These are phyloP conservation scores for Luffa acutangula DNA, from an alignment of 306 rosid species.

Conservation along the genomic window DNA sequence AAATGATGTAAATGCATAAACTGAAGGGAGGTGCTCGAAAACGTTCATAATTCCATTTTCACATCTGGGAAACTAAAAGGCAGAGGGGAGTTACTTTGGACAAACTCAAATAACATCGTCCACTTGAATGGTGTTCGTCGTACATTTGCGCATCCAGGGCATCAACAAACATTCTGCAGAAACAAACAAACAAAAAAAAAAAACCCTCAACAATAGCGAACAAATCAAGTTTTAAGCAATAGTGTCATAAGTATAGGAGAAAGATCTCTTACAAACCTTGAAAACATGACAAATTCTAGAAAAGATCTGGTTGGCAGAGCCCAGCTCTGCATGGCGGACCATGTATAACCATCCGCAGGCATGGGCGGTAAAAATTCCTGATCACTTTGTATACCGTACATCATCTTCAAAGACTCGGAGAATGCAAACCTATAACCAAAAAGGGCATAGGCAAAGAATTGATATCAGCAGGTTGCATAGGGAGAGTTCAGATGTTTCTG, in stretches of 20 bases:
- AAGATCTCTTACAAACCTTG: constrained; percentile 39
- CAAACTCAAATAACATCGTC: constrained; percentile 68
- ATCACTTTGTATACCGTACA: constrained; percentile 59
- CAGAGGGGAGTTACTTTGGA: constrained; percentile 45
- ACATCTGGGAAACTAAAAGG: background rate
- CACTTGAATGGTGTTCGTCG: constrained; percentile 61
- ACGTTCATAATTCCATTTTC: background rate
- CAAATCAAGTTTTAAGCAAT: background rate
- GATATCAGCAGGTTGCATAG: background rate
- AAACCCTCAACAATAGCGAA: background rate
- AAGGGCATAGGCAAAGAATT: background rate
- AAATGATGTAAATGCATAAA: background rate
- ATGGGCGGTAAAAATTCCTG: constrained; percentile 60
- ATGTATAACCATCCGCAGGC: constrained; percentile 71
- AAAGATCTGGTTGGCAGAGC: constrained; percentile 84
- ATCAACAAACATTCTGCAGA: constrained; percentile 85
- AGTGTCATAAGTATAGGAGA: background rate
- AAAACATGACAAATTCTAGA: constrained; percentile 91
- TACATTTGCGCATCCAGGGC: constrained; percentile 75
- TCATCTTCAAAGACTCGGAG: constrained; percentile 62
- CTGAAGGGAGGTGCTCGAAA: background rate
- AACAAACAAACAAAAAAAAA: no score
- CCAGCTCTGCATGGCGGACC: constrained; percentile 94
- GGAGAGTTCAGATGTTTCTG: background rate
- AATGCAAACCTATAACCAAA: constrained; percentile 52